A percentile compares a stretch with the other conserved stretches of the same genome.
Evolutionary conservation across 75 land plant species (phyloP).

Genomic region (Pinus taeda): DNA sequence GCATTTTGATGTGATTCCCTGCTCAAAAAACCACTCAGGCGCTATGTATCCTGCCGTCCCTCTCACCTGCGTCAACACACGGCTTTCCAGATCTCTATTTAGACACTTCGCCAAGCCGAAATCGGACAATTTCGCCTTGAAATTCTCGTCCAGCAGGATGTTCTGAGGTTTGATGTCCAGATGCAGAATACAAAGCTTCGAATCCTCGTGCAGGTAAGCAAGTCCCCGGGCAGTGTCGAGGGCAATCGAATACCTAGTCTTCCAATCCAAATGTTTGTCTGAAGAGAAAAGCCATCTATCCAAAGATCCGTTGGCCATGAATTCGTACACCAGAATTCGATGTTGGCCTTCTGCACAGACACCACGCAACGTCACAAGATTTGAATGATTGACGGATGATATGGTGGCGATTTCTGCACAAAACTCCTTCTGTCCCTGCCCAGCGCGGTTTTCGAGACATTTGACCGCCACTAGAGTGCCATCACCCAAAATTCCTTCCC

Average conservation of each 20-base stretch:
- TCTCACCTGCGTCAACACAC: constrained; percentile 61
- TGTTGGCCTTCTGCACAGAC: constrained; percentile 25
- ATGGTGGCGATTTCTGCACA: constrained; percentile 26
- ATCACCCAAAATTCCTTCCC: constrained; percentile 22
- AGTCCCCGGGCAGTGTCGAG: constrained; percentile 58
- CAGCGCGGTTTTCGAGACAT: constrained; percentile 11
- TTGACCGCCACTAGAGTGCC: constrained; percentile 30
- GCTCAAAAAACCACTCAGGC: constrained; percentile 58
- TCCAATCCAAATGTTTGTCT: constrained; percentile 38
- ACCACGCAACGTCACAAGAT: constrained; percentile 27
- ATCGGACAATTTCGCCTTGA: constrained; percentile 88
- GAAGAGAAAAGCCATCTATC: background rate
- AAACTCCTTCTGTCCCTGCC: constrained; percentile 33
- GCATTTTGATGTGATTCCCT: background rate
- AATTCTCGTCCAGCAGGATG: constrained; percentile 69
- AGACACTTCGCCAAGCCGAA: constrained; percentile 70
- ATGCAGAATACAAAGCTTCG: constrained; percentile 79
- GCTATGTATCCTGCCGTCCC: constrained; percentile 92
- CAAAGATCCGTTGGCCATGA: constrained; percentile 9
- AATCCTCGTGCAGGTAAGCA: constrained; percentile 56
- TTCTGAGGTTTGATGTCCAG: constrained; percentile 83
- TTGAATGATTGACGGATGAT: constrained; percentile 22
- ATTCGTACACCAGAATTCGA: constrained; percentile 28
- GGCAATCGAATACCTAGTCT: constrained; percentile 39
- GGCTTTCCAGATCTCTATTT: constrained; percentile 56